Base-by-base conservation (phyloP, 1,284 basidiomycete species). In the Inonotus obliquus region DNA sequence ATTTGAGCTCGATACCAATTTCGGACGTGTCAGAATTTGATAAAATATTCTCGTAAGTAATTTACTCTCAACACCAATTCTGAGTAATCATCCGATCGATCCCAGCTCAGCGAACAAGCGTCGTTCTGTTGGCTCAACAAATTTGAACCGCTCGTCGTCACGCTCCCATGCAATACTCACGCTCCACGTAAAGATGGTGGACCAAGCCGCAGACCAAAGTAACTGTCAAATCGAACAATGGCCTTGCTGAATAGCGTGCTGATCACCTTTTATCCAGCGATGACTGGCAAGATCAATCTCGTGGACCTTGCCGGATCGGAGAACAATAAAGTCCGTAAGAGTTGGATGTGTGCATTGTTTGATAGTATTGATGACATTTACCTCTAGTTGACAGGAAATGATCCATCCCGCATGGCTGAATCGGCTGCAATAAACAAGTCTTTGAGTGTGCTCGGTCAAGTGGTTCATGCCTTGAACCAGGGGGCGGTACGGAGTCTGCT, bases 301-400 rank as follows among this genome's bases (percentile, higher is more conserved):
- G 89, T 93, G 11, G 92, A 94, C 73, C 79, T 94, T 17, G 92
- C 92, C 13, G 92, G 92, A 11, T 91, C 89, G 0, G 92, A 94
- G 75, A 93, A 93, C 69, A 94, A 93, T 72, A 94, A 92, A 72
- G 85, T 84, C 52, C 41, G 66, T 57, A n/a, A n/a, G 59, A 17
- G 47, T 37, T 54, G 25, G 54, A 1, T 35, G 17, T 35, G 17
- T 35, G 29, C 3, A 17, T 52, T 29, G 14, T 17, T 35, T 21
- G 17, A 39, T 19, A 39, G 60, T 21, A 41, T 51, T 38, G 47
- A 27, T 60, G 25, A 49, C 21, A 54, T 13, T 49, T 9, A 7
- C 19, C 51, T 9, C 25, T 65, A 87, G 81, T 77, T 89, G 44
- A 93, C 92, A 1, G 92, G 92, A 7, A 94, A 94, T 66, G 88